phyloP scores from a whole-genome alignment of 352 stramenopile genomes.

The Pythium aquatile region DNA sequence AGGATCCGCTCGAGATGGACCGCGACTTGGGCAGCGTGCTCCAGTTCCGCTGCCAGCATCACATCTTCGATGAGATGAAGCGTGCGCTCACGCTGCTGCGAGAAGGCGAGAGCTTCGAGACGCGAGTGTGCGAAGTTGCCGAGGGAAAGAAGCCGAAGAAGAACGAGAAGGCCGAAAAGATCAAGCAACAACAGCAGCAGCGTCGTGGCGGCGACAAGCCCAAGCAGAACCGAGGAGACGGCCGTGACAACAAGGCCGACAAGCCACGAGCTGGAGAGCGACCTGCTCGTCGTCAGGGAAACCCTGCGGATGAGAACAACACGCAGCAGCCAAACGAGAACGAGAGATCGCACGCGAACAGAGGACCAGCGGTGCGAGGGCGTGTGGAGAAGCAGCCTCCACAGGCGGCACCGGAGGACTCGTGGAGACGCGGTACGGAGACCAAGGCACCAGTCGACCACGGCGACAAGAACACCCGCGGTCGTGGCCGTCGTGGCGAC shows the following conservation, averaged over 20 bases:
- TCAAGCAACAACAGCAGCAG: slow-evolving; percentile 8
- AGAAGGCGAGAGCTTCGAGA: slow-evolving; percentile 49
- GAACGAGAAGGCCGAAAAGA: not conserved
- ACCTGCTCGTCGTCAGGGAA: not conserved
- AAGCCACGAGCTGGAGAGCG: not conserved
- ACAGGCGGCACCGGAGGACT: not conserved
- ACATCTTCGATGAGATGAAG: slow-evolving; percentile 62
- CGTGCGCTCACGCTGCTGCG: slow-evolving; percentile 51
- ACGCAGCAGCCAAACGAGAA: not conserved
- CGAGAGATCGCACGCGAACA: not conserved
- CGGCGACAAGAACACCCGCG: not conserved
- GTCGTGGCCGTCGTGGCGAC: not conserved
- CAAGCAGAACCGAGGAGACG: not conserved
- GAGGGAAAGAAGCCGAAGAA: slow-evolving; percentile 4
- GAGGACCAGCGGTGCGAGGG: not conserved
- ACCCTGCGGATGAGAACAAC: not conserved
- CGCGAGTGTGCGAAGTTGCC: slow-evolving; percentile 34
- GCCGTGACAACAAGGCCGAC: not conserved
- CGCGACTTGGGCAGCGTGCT: slow-evolving; percentile 83
- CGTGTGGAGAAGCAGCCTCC: not conserved
- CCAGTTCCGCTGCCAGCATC: slow-evolving; percentile 58
- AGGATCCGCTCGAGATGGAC: slow-evolving; percentile 77
- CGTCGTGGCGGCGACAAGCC: not conserved
- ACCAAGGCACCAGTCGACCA: not conserved
- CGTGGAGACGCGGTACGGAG: not conserved